Evolutionary conservation across 2,329 filamentous ascomycete genomes (phyloP).

Genomic region (Ceratocystis colombiana): DNA sequence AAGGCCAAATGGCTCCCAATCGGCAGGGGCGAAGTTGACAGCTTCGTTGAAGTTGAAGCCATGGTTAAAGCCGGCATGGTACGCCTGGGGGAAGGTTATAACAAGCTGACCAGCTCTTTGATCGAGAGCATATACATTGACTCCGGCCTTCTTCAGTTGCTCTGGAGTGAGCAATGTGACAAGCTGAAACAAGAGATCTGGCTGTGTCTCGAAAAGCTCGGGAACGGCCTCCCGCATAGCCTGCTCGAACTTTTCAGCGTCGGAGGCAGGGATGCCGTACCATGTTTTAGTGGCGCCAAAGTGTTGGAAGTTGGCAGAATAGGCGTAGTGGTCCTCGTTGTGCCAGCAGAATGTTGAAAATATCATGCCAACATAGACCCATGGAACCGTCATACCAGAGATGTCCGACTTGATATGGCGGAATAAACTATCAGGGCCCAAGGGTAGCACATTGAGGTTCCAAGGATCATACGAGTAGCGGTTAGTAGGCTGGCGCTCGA

Average conservation of each 20-base stretch:
- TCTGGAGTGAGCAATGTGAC: conserved; percentile 94
- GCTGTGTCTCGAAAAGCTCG: conserved; percentile 92
- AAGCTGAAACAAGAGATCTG: conserved; percentile 89
- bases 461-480: conserved; percentile 82
- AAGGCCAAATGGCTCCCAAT: conserved; percentile 91
- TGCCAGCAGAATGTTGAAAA: conserved; percentile 99
- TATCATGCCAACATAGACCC: conserved; percentile 98
- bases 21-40: conserved; percentile 88
- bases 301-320: conserved; percentile 96
- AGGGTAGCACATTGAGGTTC: conserved; percentile 89
- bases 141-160: conserved; percentile 83
- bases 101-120: conserved; percentile 93
- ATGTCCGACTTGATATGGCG: conserved; percentile 97
- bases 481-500: conserved; percentile 80
- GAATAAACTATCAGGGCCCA: conserved; percentile 86
- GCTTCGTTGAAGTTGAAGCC: conserved; percentile 99
- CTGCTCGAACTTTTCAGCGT: conserved; percentile 87
- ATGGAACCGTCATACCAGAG: conserved; percentile 97
- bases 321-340: conserved; percentile 95
- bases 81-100: conserved; percentile 91
- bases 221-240: conserved; percentile 94
- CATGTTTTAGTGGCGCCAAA: conserved; percentile 97
- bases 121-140: conserved; percentile 88
- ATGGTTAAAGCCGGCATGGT: conserved; percentile 96
- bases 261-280: conserved; percentile 93